A percentile compares a stretch with the other conserved stretches of the same genome.
These are phyloP conservation scores for Blastomyces gilchristii DNA, from an alignment of 2,329 filamentous ascomycete genomes.

Conservation along the genomic window DNA sequence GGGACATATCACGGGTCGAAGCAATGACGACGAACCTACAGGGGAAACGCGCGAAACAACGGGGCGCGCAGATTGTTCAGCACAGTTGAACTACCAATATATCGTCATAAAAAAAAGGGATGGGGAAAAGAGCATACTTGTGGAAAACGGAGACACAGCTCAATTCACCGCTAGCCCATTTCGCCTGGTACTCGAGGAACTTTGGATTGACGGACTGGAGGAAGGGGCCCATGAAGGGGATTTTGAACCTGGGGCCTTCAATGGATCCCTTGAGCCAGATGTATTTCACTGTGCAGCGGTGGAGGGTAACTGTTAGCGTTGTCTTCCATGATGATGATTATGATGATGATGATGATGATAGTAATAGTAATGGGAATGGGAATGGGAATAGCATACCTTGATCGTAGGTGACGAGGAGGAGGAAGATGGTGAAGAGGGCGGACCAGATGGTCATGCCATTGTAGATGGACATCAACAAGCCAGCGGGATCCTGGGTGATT, in stretches of 20 bases:
- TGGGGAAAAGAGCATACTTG: conserved; percentile 54
- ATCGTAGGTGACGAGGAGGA: conserved; percentile 70
- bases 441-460: conserved; percentile 55
- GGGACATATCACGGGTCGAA: conserved; percentile 85
- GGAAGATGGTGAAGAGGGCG: conserved; percentile 58
- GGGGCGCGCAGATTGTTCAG: not conserved
- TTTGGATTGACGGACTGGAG: conserved; percentile 83
- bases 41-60: too few species aligned
- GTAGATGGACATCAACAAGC: conserved; percentile 46
- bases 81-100: not conserved
- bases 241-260: conserved; percentile 62
- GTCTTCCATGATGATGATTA: not conserved
- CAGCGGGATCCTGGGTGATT: conserved; percentile 38
- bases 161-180: conserved; percentile 83
- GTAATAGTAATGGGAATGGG: not conserved
- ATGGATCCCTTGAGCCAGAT: conserved; percentile 65
- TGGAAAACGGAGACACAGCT: conserved; percentile 99
- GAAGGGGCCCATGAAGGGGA: conserved; percentile 91
- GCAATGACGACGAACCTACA: conserved; percentile 90
- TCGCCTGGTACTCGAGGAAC: conserved; percentile 80
- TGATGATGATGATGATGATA: not conserved
- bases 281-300: conserved; percentile 53
- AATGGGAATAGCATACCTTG: conserved; percentile 57
- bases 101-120: not conserved
- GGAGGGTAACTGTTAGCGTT: not conserved